Conservation (phyloP, 2,329 filamentous ascomycete genomes). For the Immersiporthe knoxdaviesiana region DNA sequence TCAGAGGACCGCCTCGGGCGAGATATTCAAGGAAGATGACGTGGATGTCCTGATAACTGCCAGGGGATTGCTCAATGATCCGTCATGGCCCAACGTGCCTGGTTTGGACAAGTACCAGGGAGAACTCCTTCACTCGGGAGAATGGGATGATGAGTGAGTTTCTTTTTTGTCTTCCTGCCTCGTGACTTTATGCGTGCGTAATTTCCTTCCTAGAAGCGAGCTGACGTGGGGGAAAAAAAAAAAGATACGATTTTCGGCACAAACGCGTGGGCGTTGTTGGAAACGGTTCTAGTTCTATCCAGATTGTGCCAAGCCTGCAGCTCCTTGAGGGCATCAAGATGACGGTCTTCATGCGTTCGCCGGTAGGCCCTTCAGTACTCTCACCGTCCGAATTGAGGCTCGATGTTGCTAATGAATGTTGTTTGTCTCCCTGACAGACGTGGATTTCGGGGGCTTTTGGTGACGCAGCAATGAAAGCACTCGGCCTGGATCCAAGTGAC, state of each 20-base stretch:
- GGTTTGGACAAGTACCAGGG: constrained; percentile 47
- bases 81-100: constrained; percentile 48
- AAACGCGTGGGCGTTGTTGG: constrained; percentile 56
- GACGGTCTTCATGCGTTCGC: constrained; percentile 52
- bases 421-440: constrained; percentile 36
- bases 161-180: not conserved
- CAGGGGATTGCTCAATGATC: constrained; percentile 47
- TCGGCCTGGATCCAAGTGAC: constrained; percentile 46
- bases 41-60: constrained; percentile 47
- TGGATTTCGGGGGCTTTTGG: constrained; percentile 54
- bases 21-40: constrained; percentile 42
- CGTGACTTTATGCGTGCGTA: not conserved
- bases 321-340: constrained; percentile 46
- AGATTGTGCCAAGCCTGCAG: constrained; percentile 55
- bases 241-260: constrained; percentile 50
- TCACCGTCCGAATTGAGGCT: not conserved
- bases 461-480: constrained; percentile 46
- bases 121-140: constrained; percentile 50
- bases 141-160: constrained; percentile 46
- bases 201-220: not conserved
- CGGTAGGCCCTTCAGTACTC: not conserved
- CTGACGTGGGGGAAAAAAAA: constrained; percentile 12
- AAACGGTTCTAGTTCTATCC: constrained; percentile 56
- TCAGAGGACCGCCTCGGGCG: constrained; percentile 39
- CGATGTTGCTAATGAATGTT: not conserved